Conservation (phyloP, 441 rosid genomes). For the Omphalea diandra region DNA sequence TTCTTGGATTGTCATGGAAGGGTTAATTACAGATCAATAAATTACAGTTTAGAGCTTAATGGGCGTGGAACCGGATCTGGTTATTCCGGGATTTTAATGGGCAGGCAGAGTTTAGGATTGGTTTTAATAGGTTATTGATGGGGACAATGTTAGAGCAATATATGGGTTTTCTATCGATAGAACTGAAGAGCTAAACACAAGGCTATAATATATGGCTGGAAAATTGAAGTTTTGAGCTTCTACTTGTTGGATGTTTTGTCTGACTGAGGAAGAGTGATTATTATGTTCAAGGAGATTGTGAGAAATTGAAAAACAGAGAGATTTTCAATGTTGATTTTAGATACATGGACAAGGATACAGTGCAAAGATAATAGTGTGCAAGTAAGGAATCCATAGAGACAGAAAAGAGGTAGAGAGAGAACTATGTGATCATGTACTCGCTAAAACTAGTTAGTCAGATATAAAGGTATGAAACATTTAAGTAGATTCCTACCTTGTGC, state of each 20-base stretch:
- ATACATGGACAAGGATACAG: background rate
- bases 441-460: background rate
- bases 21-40: too few species aligned
- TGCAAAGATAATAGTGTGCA: background rate
- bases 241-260: background rate
- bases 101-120: background rate
- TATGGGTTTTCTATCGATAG: background rate
- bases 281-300: background rate
- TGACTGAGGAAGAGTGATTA: background rate
- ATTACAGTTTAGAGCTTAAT: too few species aligned
- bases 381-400: background rate
- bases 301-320: slow-evolving; percentile 1
- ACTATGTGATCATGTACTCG: background rate
- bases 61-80: too few species aligned
- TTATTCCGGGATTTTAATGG: background rate
- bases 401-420: too few species aligned
- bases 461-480: background rate
- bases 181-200: background rate
- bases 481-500: background rate
- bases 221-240: background rate
- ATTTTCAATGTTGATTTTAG: background rate
- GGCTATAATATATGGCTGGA: background rate
- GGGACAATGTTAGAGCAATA: background rate
- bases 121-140: background rate
- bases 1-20: too few species aligned